A percentile compares a stretch with the other conserved stretches of the same genome.
phyloP scores from a whole-genome alignment of 1,284 basidiomycete species.

The Chalciporus sp. region DNA sequence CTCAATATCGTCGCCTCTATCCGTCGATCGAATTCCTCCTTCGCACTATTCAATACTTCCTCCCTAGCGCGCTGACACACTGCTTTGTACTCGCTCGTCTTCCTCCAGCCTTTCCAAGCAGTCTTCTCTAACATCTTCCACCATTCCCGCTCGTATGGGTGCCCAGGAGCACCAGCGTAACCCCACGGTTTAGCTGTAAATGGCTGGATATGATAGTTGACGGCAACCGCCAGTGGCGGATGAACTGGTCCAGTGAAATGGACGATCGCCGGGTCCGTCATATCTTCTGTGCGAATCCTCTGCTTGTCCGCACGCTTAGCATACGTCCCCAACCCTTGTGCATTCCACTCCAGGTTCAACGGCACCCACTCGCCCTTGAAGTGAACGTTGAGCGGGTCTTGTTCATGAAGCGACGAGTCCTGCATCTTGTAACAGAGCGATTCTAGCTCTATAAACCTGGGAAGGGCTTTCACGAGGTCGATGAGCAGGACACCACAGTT shows the following conservation, averaged over 20 bases:
- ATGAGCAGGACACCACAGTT: conserved; percentile 60
- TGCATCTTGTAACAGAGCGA: conserved; percentile 30
- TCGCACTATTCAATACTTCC: conserved; percentile 9
- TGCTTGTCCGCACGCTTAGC: conserved; percentile 41
- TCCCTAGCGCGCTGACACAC: conserved; percentile 18
- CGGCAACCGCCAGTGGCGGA: conserved; percentile 44
- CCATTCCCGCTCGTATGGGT: conserved; percentile 55
- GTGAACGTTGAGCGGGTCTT: conserved; percentile 52
- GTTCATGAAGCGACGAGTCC: conserved; percentile 43
- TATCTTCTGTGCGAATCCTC: conserved; percentile 33
- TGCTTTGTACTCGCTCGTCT: conserved; percentile 29
- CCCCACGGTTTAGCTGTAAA: conserved; percentile 61
- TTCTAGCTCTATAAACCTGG: conserved; percentile 28
- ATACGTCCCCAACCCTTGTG: conserved; percentile 60
- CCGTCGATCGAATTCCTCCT: conserved; percentile 13
- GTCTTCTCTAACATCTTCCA: conserved; percentile 45
- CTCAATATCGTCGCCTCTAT: not conserved
- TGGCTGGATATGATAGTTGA: conserved; percentile 57
- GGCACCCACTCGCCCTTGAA: conserved; percentile 45
- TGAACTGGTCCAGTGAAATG: conserved; percentile 62
- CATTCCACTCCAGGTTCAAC: conserved; percentile 52
- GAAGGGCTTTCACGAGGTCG: conserved; percentile 46
- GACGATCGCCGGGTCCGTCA: conserved; percentile 49
- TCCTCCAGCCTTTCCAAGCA: conserved; percentile 42
- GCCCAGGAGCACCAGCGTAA: conserved; percentile 52